Evolutionary conservation across 805 yeast species (phyloP), one percentile per base, ranked within the genome.

Genomic region (Saturnispora saitoi): DNA sequence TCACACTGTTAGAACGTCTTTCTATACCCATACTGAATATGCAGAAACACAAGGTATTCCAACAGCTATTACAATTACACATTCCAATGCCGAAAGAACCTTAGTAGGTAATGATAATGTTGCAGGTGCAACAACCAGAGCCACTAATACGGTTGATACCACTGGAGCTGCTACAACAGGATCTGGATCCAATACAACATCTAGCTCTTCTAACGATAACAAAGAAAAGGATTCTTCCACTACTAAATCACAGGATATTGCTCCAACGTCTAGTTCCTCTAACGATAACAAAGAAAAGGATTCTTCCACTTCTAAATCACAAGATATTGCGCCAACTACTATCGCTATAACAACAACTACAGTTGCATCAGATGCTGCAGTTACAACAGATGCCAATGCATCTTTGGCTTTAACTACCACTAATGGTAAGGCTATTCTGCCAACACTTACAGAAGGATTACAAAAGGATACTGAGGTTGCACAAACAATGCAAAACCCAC

Each of bases 51-150:
- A 22, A 8, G 39, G 10, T 31, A 20, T 26, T 7, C 38, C 45
- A 17, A 38, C 32, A 12, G 32, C 28, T 14, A 34, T 42, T 19
- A 73, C 78, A 1, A 78, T 75, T 50, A 78, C 82, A 24, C 59
- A 69, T 47, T 65, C 70, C 10, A 60, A 67, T 31, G 68, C 71
- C 42, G 64, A 66, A 20, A 67, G 74, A 15, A 61, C 56, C 22
- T 54, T 47, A 12, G 38, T 47, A 7, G 44, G 41, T 19, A 26
- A 26, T 20, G 32, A 17, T 22, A 43, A 32, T 28, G 45, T 45
- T 40, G 37, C 22, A 32, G 44, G 37, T 50, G 15, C 43, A 9
- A 22, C 29, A 11, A 36, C 43, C 20, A 30, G 19, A 30, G 42
- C 51, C 26, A 48, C 53, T n/a, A n/a, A n/a, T 37, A 36, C 47